Conservation (phyloP, 2,329 filamentous ascomycete species). For the Nothophoma quercina region DNA sequence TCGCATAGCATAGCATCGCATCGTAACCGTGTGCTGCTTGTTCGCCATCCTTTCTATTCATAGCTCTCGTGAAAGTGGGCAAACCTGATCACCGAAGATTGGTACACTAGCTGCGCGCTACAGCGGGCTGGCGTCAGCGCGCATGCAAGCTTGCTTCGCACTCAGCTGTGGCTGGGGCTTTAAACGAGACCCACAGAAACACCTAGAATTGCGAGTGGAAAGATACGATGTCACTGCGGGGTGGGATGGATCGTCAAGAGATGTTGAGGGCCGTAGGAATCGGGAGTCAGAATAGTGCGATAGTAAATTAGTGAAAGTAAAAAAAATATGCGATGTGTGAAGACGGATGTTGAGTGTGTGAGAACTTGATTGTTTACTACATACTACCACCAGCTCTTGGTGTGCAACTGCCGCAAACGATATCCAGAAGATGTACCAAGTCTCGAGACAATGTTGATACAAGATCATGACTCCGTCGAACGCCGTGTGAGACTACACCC, state of each 20-base stretch:
- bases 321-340: slow-evolving; percentile 10
- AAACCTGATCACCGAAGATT: not conserved
- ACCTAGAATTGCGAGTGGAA: slow-evolving; percentile 8
- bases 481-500: slow-evolving; percentile 29
- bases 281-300: not conserved
- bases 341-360: not conserved
- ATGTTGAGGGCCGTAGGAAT: slow-evolving; percentile 1
- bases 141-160: slow-evolving; percentile 16
- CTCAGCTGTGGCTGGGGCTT: slow-evolving; percentile 15
- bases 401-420: slow-evolving; percentile 39
- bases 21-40: too few species aligned
- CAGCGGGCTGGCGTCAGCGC: slow-evolving; percentile 24
- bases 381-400: slow-evolving; percentile 46
- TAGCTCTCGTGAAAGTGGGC: not conserved
- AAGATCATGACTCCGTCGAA: slow-evolving; percentile 36
- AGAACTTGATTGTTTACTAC: slow-evolving; percentile 38
- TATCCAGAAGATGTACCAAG: slow-evolving; percentile 31
- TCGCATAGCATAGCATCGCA: too few species aligned
- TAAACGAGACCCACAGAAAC: slow-evolving; percentile 17
- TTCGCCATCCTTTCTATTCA: slow-evolving; percentile 4
- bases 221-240: slow-evolving; percentile 12
- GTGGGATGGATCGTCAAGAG: not conserved
- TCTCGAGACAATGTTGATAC: slow-evolving; percentile 29
- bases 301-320: not conserved
- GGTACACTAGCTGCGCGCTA: slow-evolving; percentile 12